Evolutionary conservation across 2,329 filamentous ascomycete species (phyloP).

Genomic region (Colletotrichum agaves): DNA sequence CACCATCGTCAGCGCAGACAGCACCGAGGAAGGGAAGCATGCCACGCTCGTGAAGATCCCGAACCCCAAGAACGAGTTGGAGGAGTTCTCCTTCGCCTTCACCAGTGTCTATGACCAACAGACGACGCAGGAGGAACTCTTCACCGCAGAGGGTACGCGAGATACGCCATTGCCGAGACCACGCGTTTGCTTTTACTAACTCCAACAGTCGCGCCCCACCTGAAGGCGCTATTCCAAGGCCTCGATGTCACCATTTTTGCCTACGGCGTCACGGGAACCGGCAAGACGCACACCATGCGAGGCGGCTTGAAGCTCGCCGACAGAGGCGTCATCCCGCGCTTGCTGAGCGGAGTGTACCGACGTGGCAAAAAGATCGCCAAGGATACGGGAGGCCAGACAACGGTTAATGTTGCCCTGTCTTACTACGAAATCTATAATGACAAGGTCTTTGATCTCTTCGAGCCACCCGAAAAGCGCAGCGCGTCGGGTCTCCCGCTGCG

Average conservation of each 20-base stretch:
- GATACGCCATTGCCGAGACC: constrained; percentile 25
- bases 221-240: constrained; percentile 92
- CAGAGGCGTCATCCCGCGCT: constrained; percentile 85
- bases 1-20: constrained; percentile 79
- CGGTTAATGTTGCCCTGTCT: constrained; percentile 79
- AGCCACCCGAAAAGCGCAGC: constrained; percentile 87
- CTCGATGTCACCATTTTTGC: constrained; percentile 91
- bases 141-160: constrained; percentile 83
- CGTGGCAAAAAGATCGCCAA: constrained; percentile 86
- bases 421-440: constrained; percentile 99
- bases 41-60: constrained; percentile 85
- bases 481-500: constrained; percentile 82
- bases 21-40: constrained; percentile 68
- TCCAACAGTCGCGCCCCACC: constrained; percentile 79
- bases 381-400: constrained; percentile 76
- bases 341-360: constrained; percentile 87
- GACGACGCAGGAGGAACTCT: constrained; percentile 86
- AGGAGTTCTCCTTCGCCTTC: constrained; percentile 95
- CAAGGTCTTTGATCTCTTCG: constrained; percentile 91
- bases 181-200: constrained; percentile 21
- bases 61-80: constrained; percentile 90
- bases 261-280: constrained; percentile 92
- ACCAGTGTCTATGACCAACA: constrained; percentile 88
- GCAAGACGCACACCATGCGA: constrained; percentile 96
- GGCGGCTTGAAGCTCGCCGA: constrained; percentile 88